These are phyloP conservation scores for Streptanthus diversifolius DNA, from an alignment of 345 rosid genomes.

Conservation along the genomic window DNA sequence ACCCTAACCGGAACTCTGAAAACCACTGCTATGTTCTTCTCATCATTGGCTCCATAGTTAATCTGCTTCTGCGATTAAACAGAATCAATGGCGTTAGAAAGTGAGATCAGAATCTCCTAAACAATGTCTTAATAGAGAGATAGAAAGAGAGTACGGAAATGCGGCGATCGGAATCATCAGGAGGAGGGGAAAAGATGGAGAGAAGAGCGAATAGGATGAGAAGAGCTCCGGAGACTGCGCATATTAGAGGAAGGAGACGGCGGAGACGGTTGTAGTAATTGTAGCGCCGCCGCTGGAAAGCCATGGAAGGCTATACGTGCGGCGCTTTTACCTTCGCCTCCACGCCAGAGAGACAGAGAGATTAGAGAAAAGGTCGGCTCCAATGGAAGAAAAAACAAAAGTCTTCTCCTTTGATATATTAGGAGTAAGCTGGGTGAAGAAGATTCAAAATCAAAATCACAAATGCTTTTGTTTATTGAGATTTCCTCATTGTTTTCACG, in stretches of 20 bases:
- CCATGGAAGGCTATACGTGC: slow-evolving; percentile 44
- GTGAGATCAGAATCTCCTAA: background rate
- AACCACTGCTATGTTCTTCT: slow-evolving; percentile 30
- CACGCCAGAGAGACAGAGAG: slow-evolving; percentile 7
- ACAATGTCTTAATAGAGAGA: background rate
- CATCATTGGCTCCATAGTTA: slow-evolving; percentile 28
- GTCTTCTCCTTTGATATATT: background rate
- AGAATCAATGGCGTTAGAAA: background rate
- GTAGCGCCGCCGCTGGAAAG: slow-evolving; percentile 70
- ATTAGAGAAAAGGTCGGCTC: slow-evolving; percentile 2
- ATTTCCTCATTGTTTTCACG: background rate
- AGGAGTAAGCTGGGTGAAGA: background rate
- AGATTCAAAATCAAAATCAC: background rate
- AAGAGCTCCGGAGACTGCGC: slow-evolving; percentile 53
- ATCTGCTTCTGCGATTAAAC: slow-evolving; percentile 29
- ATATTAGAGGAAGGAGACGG: slow-evolving; percentile 44
- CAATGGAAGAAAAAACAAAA: slow-evolving; percentile 21
- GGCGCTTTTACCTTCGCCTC: slow-evolving; percentile 18
- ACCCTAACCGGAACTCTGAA: slow-evolving; percentile 76
- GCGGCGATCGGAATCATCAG: slow-evolving; percentile 49
- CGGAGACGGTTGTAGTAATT: slow-evolving; percentile 50
- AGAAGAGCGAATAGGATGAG: slow-evolving; percentile 65
- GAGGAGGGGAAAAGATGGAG: slow-evolving; percentile 68
- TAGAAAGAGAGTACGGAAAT: slow-evolving; percentile 34
- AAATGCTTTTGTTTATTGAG: slow-evolving; percentile 4